phyloP scores from a whole-genome alignment of 78 protist genomes.

The Monocercomonoides exilis region DNA sequence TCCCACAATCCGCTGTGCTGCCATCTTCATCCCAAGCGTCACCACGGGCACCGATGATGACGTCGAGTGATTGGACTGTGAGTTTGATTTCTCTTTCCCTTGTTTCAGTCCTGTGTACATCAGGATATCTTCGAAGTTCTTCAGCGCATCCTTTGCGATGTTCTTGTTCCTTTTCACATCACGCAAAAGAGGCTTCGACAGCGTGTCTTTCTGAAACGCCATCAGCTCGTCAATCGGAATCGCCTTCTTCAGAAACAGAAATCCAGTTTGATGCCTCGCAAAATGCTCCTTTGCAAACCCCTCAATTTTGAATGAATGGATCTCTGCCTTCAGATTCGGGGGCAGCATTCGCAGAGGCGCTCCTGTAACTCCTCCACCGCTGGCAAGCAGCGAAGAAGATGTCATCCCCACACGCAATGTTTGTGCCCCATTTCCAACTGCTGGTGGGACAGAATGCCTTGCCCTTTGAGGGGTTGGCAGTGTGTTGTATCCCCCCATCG shows the following conservation, averaged over 20 bases:
- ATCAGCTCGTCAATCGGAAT: not conserved
- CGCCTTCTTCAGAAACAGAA: not conserved
- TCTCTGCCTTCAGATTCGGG: not conserved
- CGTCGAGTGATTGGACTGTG: no score
- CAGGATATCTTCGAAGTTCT: not conserved
- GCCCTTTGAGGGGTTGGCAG: no score
- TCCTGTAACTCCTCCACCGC: no score
- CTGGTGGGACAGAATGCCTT: no score
- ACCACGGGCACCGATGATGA: no score
- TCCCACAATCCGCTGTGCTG: not conserved
- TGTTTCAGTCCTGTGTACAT: not conserved
- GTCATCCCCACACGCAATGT: no score
- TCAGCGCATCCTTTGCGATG: not conserved
- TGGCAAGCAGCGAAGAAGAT: no score
- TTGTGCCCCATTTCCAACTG: no score
- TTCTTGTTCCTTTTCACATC: not conserved
- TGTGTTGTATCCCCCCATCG: no score
- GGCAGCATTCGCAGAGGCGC: not conserved
- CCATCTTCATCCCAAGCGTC: not conserved
- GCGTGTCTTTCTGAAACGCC: not conserved
- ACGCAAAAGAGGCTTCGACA: not conserved
- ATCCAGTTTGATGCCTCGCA: not conserved
- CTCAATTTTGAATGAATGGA: not conserved
- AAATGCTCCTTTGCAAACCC: not conserved
- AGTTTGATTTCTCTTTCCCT: no score